A percentile compares a stretch with the other conserved stretches of the same genome.
phyloP scores from a whole-genome alignment of 1,139 yeast species.

The Blastobotrys buckinghamii region DNA sequence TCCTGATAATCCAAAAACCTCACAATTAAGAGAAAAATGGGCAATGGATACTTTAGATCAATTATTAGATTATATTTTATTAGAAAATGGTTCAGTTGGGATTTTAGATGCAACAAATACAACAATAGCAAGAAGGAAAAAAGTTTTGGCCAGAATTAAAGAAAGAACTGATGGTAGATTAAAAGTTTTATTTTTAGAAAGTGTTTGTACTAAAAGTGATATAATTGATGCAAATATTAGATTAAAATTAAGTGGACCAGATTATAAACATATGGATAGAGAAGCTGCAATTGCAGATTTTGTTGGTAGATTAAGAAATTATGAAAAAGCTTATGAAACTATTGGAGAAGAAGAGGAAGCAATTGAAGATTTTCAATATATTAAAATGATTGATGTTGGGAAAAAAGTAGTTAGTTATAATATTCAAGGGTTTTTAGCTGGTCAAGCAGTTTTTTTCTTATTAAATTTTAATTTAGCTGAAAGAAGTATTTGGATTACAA shows the following conservation, averaged over 20 bases:
- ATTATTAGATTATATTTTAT: constrained; percentile 69
- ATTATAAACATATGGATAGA: constrained; percentile 81
- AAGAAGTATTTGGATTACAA: constrained; percentile 90
- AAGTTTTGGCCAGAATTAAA: constrained; percentile 63
- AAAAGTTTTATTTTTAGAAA: constrained; percentile 78
- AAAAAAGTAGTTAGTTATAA: constrained; percentile 88
- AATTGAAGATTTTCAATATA: constrained; percentile 66
- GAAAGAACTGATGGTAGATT: constrained; percentile 67
- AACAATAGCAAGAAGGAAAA: constrained; percentile 63
- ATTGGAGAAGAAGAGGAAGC: constrained; percentile 70
- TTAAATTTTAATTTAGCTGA: constrained; percentile 85
- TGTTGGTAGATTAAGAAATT: constrained; percentile 71
- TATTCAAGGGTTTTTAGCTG: constrained; percentile 86
- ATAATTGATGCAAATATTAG: constrained; percentile 78
- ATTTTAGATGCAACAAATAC: constrained; percentile 92
- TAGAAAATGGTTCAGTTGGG: constrained; percentile 86
- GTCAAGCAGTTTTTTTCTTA: constrained; percentile 86
- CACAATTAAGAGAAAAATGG: constrained; percentile 80
- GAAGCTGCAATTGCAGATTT: constrained; percentile 75
- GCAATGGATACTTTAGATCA: constrained; percentile 92
- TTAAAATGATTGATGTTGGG: constrained; percentile 95
- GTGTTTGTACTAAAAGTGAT: constrained; percentile 73
- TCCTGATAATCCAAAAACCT: constrained; percentile 66
- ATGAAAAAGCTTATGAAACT: constrained; percentile 86
- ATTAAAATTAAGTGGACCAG: constrained; percentile 88